Evolutionary conservation across 495 filamentous ascomycete genomes (phyloP).

Genomic region (Pyrenula aspistea): DNA sequence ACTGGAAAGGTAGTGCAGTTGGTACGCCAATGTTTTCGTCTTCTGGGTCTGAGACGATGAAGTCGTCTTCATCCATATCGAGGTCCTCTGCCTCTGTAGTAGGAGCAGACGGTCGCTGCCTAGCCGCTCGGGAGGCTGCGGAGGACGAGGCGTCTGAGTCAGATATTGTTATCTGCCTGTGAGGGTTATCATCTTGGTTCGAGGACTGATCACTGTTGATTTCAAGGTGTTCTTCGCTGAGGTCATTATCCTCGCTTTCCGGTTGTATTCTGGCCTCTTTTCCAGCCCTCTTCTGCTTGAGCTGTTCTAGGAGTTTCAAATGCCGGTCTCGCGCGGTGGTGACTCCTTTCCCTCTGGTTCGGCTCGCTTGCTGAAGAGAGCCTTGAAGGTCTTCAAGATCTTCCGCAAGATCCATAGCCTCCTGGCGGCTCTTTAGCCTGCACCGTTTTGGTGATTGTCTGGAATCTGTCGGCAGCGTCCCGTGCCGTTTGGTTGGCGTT

Average conservation of each 20-base stretch:
- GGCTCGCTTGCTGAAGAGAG: slow-evolving; percentile 23
- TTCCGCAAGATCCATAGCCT: slow-evolving; percentile 27
- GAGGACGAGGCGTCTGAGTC: slow-evolving; percentile 1
- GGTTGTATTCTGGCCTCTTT: slow-evolving; percentile 26
- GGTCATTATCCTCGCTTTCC: slow-evolving; percentile 14
- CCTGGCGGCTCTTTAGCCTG: slow-evolving; percentile 8
- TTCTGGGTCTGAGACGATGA: slow-evolving; percentile 41
- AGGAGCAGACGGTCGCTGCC: slow-evolving; percentile 25
- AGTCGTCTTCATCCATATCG: slow-evolving; percentile 58
- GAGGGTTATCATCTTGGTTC: slow-evolving; percentile 8
- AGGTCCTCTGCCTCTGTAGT: no score
- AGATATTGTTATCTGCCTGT: slow-evolving; percentile 5
- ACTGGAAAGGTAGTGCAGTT: slow-evolving; percentile 54
- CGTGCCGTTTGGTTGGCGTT: background rate
- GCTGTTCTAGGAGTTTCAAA: slow-evolving; percentile 36
- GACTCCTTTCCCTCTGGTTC: slow-evolving; percentile 26
- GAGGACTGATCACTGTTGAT: slow-evolving; percentile 9
- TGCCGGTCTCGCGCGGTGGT: slow-evolving; percentile 30
- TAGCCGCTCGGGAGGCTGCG: slow-evolving; percentile 2
- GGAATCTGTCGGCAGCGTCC: background rate
- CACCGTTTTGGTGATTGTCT: background rate
- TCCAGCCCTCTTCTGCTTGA: slow-evolving; percentile 47
- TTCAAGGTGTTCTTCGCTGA: slow-evolving; percentile 1
- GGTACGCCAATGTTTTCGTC: slow-evolving; percentile 56
- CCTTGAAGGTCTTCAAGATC: slow-evolving; percentile 29